Conservation (phyloP, 1,139 yeast genomes). For the Yamadazyma conglobata region DNA sequence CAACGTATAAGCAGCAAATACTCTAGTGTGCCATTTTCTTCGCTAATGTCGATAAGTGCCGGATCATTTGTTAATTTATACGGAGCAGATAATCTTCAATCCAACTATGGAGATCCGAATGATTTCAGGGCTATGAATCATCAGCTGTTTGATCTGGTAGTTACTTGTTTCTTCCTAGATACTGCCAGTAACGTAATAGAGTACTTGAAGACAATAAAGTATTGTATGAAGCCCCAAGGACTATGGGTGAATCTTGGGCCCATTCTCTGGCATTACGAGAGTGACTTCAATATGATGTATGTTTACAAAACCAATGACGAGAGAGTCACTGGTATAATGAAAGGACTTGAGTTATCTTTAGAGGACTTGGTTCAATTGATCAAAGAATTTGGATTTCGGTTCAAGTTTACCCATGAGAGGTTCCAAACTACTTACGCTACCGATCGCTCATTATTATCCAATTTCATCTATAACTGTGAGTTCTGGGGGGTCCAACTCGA, state of each 20-base stretch:
- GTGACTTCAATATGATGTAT: slow-evolving; percentile 28
- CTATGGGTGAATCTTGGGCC: slow-evolving; percentile 87
- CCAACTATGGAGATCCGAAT: slow-evolving; percentile 21
- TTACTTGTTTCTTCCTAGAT: slow-evolving; percentile 77
- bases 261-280: slow-evolving; percentile 80
- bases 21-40: slow-evolving; percentile 44
- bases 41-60: slow-evolving; percentile 70
- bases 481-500: too few species aligned
- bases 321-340: slow-evolving; percentile 30
- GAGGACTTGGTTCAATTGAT: slow-evolving; percentile 56
- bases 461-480: slow-evolving; percentile 62
- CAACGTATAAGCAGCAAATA: slow-evolving; percentile 22
- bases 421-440: slow-evolving; percentile 55
- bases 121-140: slow-evolving; percentile 41
- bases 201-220: slow-evolving; percentile 56
- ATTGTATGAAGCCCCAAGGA: slow-evolving; percentile 54
- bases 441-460: slow-evolving; percentile 52
- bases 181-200: slow-evolving; percentile 73
- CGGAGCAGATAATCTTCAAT: slow-evolving; percentile 38
- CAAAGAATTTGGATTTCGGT: slow-evolving; percentile 50
- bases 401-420: slow-evolving; percentile 23
- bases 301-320: slow-evolving; percentile 23
- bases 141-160: slow-evolving; percentile 49
- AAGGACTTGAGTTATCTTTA: slow-evolving; percentile 62
- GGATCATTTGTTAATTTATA: slow-evolving; percentile 80